Base-by-base conservation (phyloP, 2,329 filamentous ascomycete species). In the Apiospora sp. region DNA sequence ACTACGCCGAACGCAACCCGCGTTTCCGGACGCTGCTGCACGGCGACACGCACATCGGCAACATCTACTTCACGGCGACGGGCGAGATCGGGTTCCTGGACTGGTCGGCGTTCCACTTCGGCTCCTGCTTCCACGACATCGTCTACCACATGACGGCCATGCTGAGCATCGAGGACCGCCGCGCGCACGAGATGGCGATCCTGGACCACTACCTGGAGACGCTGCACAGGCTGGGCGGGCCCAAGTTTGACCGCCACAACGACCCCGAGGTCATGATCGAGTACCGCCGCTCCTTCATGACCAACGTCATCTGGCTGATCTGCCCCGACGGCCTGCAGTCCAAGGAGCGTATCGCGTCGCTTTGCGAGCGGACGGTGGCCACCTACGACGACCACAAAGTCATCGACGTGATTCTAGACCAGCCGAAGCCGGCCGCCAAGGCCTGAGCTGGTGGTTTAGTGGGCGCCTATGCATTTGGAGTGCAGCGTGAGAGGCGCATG, bases 31-130 rank as follows among this genome's bases (percentile, higher is more conserved):
- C 80, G n/a, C 75, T 85, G 3, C 73, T 85, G 16, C 84, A 86
- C 71, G 84, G 84, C 14, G 84, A 86, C 70, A 80, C 84, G 14
- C 84, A 86, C 72, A 79, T 84, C 16, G 83, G 83, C 43, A 86
- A 86, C 74, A 79, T 82, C n/a, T 86, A 83, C 76, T 81, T 86
- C 67, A 81, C 81, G 0, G 73, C 78, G 3, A 78, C 81, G 1
- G 80, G 79, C 0, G 68, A 76, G 27, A 82, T 80, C 2, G 79
- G 83, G 0, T 86, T 86, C 74, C 72, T 86, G 0, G 84, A 86
- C 78, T 86, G 83, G 83, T 82, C 81, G 34, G 80, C 80, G 0
- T 81, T 82, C 46, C 82, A 85, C 74, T 82, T 84, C 46, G 83
- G 80, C 0, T 84, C 83, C 4, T 82, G 80, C 71, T 83, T 86